Base-by-base conservation (phyloP, 78 protist genomes). In the Cavenderia fasciculata region DNA sequence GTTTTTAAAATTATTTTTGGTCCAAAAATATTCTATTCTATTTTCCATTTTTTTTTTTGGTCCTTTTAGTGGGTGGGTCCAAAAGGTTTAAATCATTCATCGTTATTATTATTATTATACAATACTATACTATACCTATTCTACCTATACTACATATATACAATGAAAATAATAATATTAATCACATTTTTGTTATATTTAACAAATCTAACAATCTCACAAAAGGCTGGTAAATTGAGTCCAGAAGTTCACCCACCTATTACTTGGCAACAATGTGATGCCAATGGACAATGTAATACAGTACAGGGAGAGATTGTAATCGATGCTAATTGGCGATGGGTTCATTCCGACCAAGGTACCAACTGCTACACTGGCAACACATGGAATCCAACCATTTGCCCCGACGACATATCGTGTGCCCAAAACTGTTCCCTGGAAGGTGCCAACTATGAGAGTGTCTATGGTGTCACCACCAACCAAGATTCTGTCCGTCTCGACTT, bases 341-440 rank as follows among this genome's bases (percentile, higher is more conserved):
- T 63, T 21, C 95, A 92, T 29, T 19, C 46, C 18, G 41, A 1
- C 2, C 74, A 62, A 62, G 86, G 86, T 31, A 31, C 82, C 61
- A 93, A 93, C 49, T 93, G 95, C 59, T 93, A 78, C 61, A 89
- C 90, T 40, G 95, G 94, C 23, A 88, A 78, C n/a, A 62, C 75
- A 14, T 73, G 91, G 95, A 47, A 43, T 59, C 44, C 66, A 18
- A 46, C 82, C 0, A 0, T 25, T n/a, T 92, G 95, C 86, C 92
- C 94, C 23, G 94, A 90, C 63, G 92, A 70, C 27, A 41, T 5
- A 12, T 27, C 90, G 31, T 93, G 95, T 72, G 56, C 95, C n/a
- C 16, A 25, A 25, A 79, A 90, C 85, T 93, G 95, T 54, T 69
- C 8, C 43, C 31, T 93, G 0, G 95, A 93, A 25, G 95, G 95